These are phyloP conservation scores for Globisporangium nunn DNA, from an alignment of 352 stramenopile species.

Conservation along the genomic window DNA sequence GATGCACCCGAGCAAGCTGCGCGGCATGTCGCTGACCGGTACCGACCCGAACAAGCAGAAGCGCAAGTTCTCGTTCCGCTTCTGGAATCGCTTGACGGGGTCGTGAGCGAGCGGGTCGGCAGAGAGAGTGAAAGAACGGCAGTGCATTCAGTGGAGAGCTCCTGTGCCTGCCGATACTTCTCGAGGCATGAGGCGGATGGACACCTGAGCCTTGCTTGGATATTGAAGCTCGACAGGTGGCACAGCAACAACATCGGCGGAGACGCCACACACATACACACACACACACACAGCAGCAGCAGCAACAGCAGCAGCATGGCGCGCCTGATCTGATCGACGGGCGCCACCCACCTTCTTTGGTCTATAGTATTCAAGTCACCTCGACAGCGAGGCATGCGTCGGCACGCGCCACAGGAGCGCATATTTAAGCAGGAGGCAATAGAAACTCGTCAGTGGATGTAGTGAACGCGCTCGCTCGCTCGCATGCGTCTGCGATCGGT, in stretches of 20 bases:
- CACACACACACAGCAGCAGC: neutral
- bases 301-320: neutral
- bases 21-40: conserved; percentile 48
- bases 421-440: conserved; percentile 3
- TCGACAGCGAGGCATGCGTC: neutral
- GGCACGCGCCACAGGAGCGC: neutral
- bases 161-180: neutral
- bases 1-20: conserved; percentile 38
- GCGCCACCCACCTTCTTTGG: neutral
- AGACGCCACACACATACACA: neutral
- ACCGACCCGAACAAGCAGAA: conserved; percentile 49
- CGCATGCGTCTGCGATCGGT: neutral
- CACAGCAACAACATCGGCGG: neutral
- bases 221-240: too few relatives aligned
- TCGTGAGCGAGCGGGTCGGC: conserved; percentile 2
- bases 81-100: conserved; percentile 33
- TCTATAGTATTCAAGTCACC: neutral
- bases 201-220: too few relatives aligned
- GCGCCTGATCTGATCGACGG: neutral
- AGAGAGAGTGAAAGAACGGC: neutral
- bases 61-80: conserved; percentile 64
- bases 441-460: neutral
- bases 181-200: neutral
- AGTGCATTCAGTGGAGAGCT: conserved; percentile 1
- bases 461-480: neutral